Evolutionary conservation across 257 asterid genomes (phyloP), one percentile per base, ranked within the genome.

Genomic region (Solanum ossicruentum): DNA sequence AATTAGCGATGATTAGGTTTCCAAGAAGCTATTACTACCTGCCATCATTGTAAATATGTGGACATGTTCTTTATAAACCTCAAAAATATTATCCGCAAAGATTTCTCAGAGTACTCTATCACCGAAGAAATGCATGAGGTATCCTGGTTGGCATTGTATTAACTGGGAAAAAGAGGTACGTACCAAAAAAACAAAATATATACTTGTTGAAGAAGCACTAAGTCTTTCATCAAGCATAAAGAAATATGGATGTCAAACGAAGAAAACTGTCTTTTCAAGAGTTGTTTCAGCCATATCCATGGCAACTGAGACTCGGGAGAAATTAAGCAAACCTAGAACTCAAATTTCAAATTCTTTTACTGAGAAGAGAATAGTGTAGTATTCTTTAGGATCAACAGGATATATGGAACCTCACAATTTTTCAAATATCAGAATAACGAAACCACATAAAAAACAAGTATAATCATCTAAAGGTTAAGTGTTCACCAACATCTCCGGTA

Each of bases 1-100:
- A 89, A 83, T 88, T 26, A 93, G 95, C 84, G 95, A 97, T 75
- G 86, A 87, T 80, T 58, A 55, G 98, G 96, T 49, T 86, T 80
- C 67, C 41, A 16, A 12, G 89, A 90, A 2, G 90, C 89, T 80
- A 56, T 93, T 58, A 18, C 77, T 60, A 89, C 90, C 54, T 95
- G 97, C 87, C 8, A 66, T 66, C 85, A 23, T 8, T 95, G 95
- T 85, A 89, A 91, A 85, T 82, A 41, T 61, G 87, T 71, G 45
- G 32, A 28, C 32, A 70, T 13, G 91, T 88, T 36, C 39, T 36
- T 36, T 36, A 6, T 36, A 36, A 36, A 4, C 6, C 39, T 36
- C 39, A 36, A 36, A 36, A 36, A 4, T 36, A 0, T 0, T 36
- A 0, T 36, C 39, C 0, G 41, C n/a, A 57, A 57, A 57, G 26